Conservation (phyloP, 352 stramenopile genomes). For the Phytophthora melonis region DNA sequence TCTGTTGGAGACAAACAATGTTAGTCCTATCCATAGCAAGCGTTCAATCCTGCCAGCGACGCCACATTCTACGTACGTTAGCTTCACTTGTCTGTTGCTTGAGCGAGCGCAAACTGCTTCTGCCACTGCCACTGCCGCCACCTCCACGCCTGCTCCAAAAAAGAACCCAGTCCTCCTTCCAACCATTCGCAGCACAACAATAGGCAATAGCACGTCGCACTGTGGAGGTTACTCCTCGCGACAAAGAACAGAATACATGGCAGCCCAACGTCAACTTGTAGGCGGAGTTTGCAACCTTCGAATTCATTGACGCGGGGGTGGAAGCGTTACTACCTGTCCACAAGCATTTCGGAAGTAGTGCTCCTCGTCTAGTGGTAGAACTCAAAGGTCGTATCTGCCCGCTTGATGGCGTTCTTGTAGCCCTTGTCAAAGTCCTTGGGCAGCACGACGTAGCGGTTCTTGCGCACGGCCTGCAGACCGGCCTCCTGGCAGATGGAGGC, state of each 20-base stretch:
- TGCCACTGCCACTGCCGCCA: neutral
- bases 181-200: constrained; percentile 12
- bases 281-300: neutral
- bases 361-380: constrained; percentile 95
- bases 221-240: constrained; percentile 3
- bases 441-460: constrained; percentile 99
- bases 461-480: constrained; percentile 98
- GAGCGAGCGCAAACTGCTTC: neutral
- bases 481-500: constrained; percentile 99
- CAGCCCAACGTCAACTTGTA: neutral
- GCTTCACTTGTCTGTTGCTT: neutral
- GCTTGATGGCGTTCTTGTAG: constrained; percentile 99
- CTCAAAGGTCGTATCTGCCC: constrained; percentile 98
- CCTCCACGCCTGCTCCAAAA: neutral
- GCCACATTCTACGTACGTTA: neutral
- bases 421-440: constrained; percentile 99
- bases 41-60: neutral
- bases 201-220: constrained; percentile 10
- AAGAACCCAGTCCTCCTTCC: neutral
- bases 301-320: neutral
- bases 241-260: neutral
- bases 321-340: neutral
- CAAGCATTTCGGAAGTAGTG: neutral
- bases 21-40: neutral
- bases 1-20: neutral